phyloP scores from a whole-genome alignment of 2,329 filamentous ascomycete genomes.

The Epichloe scottii region DNA sequence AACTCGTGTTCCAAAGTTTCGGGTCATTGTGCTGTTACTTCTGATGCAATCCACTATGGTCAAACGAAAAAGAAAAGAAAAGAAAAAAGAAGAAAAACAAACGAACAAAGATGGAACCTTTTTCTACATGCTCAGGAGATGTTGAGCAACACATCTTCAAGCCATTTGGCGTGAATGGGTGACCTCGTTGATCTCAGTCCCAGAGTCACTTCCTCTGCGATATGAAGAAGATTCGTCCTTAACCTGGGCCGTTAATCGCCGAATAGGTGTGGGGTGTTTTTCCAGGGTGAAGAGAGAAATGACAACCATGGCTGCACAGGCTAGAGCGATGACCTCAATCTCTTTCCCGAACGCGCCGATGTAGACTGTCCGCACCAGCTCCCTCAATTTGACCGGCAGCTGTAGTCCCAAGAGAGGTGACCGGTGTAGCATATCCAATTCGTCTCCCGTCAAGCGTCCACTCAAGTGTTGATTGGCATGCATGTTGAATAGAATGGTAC shows the following conservation, averaged over 20 bases:
- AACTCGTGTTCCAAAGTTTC: neutral
- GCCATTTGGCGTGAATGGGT: conserved; percentile 11
- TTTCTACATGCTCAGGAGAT: neutral
- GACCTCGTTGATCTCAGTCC: conserved; percentile 23
- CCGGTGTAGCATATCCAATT: conserved; percentile 31
- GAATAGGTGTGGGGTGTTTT: conserved; percentile 24
- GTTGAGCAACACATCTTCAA: neutral
- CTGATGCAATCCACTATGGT: neutral
- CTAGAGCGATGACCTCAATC: conserved; percentile 32
- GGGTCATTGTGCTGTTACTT: neutral
- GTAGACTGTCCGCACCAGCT: conserved; percentile 28
- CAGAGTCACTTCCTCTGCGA: conserved; percentile 24
- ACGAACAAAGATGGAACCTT: neutral
- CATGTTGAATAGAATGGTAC: conserved; percentile 45
- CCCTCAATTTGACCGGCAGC: conserved; percentile 20
- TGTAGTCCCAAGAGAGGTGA: conserved; percentile 28
- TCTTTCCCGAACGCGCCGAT: conserved; percentile 33
- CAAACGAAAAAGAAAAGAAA: neutral
- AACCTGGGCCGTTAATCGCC: conserved; percentile 16
- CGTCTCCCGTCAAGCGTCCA: conserved; percentile 20
- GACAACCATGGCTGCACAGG: conserved; percentile 30
- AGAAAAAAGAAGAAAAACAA: neutral
- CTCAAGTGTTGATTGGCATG: conserved; percentile 27
- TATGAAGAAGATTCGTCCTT: conserved; percentile 17
- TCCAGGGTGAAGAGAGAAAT: conserved; percentile 33